phyloP scores from a whole-genome alignment of 2,329 filamentous ascomycete species.

The Diaporthe sp. region DNA sequence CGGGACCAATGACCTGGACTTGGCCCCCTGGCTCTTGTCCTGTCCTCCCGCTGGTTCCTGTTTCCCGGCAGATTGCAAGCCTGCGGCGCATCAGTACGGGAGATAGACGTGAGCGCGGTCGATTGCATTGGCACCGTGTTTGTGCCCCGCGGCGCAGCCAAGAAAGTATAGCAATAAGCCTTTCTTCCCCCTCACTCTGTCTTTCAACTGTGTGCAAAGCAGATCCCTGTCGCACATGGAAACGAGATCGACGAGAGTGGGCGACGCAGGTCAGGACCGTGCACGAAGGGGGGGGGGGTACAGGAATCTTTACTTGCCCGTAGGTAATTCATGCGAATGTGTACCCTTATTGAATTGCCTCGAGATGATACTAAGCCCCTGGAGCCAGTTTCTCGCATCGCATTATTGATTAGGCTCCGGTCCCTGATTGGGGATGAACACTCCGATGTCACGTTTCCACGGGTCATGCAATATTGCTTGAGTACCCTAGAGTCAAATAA shows the following conservation, averaged over 20 bases:
- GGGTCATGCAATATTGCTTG: background rate
- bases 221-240: background rate
- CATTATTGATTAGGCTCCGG: background rate
- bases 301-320: too few species aligned
- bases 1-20: background rate
- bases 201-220: background rate
- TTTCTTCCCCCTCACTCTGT: background rate
- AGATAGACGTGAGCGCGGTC: background rate
- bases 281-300: too few species aligned
- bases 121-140: background rate
- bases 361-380: too few species aligned
- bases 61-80: background rate
- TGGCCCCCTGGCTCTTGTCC: background rate
- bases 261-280: too few species aligned
- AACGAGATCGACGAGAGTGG: background rate
- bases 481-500: background rate
- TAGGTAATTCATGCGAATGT: too few species aligned
- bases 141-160: constrained; percentile 11
- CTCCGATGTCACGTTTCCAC: background rate
- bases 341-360: too few species aligned
- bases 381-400: too few species aligned
- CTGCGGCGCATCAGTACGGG: background rate
- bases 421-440: background rate
- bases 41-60: background rate
- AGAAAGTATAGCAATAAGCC: background rate